These are phyloP conservation scores for Aspergillus conjunctus DNA, from an alignment of 495 filamentous ascomycete genomes.

Conservation along the genomic window DNA sequence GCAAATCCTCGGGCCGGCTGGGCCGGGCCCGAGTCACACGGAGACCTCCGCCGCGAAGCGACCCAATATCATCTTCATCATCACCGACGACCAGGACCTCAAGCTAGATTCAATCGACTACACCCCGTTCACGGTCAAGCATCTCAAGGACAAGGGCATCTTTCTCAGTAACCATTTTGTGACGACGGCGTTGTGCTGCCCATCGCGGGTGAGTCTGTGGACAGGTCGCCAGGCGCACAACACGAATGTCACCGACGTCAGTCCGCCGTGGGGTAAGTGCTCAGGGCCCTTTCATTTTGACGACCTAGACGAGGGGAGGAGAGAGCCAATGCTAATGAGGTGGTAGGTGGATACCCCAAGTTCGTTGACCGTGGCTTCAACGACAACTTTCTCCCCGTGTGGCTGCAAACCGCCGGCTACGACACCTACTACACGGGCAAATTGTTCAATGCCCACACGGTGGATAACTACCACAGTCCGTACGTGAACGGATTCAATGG, in stretches of 20 bases:
- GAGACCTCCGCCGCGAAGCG: background rate
- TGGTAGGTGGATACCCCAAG: slow-evolving; percentile 64
- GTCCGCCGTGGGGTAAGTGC: slow-evolving; percentile 55
- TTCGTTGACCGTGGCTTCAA: slow-evolving; percentile 62
- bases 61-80: slow-evolving; percentile 60
- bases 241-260: slow-evolving; percentile 68
- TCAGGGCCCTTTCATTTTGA: background rate
- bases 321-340: background rate
- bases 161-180: slow-evolving; percentile 55
- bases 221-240: slow-evolving; percentile 67
- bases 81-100: slow-evolving; percentile 62
- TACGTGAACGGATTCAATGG: slow-evolving; percentile 52
- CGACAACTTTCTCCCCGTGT: slow-evolving; percentile 61
- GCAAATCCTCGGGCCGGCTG: too few species aligned
- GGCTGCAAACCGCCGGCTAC: slow-evolving; percentile 65
- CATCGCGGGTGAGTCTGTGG: slow-evolving; percentile 57
- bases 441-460: slow-evolving; percentile 60
- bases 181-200: slow-evolving; percentile 62
- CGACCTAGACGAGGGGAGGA: background rate
- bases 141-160: slow-evolving; percentile 52
- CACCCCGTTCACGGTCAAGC: slow-evolving; percentile 50
- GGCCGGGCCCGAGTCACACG: too few species aligned
- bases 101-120: slow-evolving; percentile 58
- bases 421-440: slow-evolving; percentile 69
- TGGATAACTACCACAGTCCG: slow-evolving; percentile 56